phyloP scores from a whole-genome alignment of 2,329 filamentous ascomycete genomes.

The Sporothrix schenckii region DNA sequence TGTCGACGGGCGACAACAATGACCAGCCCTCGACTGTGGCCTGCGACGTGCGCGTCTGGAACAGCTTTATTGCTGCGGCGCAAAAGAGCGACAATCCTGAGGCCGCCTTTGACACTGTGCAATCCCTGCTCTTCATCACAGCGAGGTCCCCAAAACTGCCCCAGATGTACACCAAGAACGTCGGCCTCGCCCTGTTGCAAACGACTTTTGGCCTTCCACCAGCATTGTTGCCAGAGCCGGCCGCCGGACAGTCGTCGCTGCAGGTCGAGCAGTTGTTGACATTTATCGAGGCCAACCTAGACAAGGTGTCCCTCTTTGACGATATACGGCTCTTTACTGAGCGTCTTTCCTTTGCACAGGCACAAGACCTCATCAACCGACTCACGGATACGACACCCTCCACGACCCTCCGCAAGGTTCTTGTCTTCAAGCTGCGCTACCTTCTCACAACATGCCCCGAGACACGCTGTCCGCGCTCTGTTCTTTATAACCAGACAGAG shows the following conservation, averaged over 20 bases:
- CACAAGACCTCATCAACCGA: conserved; percentile 46
- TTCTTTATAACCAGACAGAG: conserved; percentile 1
- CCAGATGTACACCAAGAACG: conserved; percentile 45
- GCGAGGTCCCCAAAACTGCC: conserved; percentile 37
- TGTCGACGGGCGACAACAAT: conserved; percentile 45
- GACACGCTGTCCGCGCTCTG: conserved; percentile 34
- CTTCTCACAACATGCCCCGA: conserved; percentile 48
- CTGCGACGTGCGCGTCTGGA: conserved; percentile 49
- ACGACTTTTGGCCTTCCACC: conserved; percentile 40
- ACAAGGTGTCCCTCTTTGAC: conserved; percentile 47
- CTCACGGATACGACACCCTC: conserved; percentile 7
- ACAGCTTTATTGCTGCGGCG: conserved; percentile 42
- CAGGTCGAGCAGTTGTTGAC: conserved; percentile 43
- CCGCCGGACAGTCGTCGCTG: conserved; percentile 35
- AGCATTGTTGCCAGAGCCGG: conserved; percentile 32
- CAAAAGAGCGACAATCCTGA: conserved; percentile 39
- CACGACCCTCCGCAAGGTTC: conserved; percentile 33
- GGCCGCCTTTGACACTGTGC: conserved; percentile 40
- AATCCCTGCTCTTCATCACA: conserved; percentile 40
- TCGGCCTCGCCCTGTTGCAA: conserved; percentile 43
- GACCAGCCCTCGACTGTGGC: conserved; percentile 49
- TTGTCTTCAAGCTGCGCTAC: conserved; percentile 52
- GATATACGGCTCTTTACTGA: conserved; percentile 53
- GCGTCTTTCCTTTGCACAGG: conserved; percentile 47
- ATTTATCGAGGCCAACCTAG: conserved; percentile 43